A percentile compares a stretch with the other conserved stretches of the same genome.
Conservation (phyloP, 2,329 filamentous ascomycete species). For the Aspergillus sp. region DNA sequence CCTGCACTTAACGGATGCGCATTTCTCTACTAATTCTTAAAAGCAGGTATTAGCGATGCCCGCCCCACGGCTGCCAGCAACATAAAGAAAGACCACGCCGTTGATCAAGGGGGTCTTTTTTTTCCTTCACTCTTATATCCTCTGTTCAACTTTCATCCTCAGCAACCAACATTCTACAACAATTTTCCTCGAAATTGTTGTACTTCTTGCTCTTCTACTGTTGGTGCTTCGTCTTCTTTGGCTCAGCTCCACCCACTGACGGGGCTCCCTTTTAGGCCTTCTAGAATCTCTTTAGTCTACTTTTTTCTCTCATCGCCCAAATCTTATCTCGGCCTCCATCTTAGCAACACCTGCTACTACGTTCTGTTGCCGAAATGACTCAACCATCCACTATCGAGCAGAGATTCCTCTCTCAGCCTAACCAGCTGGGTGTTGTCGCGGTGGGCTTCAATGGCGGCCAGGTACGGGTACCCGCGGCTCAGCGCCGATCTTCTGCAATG, state of each 20-base stretch:
- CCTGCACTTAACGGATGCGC: constrained; percentile 50
- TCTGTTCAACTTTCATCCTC: background rate
- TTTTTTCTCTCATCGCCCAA: constrained; percentile 8
- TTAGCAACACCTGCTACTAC: background rate
- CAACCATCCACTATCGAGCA: constrained; percentile 59
- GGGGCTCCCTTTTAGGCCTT: constrained; percentile 20
- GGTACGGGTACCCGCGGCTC: constrained; percentile 53
- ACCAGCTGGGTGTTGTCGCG: constrained; percentile 86
- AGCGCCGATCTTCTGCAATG: constrained; percentile 12
- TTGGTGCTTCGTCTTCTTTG: constrained; percentile 4
- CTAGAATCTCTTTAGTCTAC: constrained; percentile 14
- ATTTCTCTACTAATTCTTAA: constrained; percentile 37
- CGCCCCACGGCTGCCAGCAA: constrained; percentile 13
- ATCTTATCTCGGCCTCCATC: constrained; percentile 6
- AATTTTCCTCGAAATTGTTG: background rate
- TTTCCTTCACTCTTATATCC: background rate
- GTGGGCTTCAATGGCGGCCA: constrained; percentile 97
- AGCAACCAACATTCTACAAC: background rate
- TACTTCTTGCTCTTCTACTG: background rate
- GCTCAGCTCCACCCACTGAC: constrained; percentile 12
- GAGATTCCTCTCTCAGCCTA: constrained; percentile 76
- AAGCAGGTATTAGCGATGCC: constrained; percentile 45
- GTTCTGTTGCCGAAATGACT: constrained; percentile 44
- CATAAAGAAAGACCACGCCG: constrained; percentile 19
- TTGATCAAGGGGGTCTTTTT: background rate